Evolutionary conservation across 768 basidiomycete genomes (phyloP).

Genomic region (Gymnopilus dilepis): DNA sequence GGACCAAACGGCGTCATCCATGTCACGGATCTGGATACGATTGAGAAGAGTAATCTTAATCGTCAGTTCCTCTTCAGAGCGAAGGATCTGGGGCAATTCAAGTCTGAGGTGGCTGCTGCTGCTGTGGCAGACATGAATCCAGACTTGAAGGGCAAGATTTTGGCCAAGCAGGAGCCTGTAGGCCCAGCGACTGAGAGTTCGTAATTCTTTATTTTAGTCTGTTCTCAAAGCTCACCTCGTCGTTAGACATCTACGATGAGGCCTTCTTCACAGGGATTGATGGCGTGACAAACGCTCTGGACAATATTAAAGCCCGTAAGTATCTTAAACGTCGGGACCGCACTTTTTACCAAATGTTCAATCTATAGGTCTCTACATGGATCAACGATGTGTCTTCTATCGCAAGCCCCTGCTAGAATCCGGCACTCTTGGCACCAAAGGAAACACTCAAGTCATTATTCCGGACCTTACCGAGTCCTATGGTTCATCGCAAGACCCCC

Average conservation of each 20-base stretch:
- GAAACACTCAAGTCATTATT: conserved; percentile 94
- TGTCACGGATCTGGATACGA: conserved; percentile 97
- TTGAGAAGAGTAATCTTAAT: conserved; percentile 99
- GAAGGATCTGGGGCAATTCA: conserved; percentile 97
- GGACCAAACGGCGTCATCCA: conserved; percentile 82
- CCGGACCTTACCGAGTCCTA: conserved; percentile 97
- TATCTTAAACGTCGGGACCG: conserved; percentile 11
- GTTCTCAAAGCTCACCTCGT: conserved; percentile 53
- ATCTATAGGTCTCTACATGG: conserved; percentile 93
- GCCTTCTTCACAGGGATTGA: conserved; percentile 88
- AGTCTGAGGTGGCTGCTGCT: conserved; percentile 89
- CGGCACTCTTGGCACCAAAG: conserved; percentile 97
- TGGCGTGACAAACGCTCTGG: conserved; percentile 96
- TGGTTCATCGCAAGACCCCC: conserved; percentile 97
- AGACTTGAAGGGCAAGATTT: conserved; percentile 83
- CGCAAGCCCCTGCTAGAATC: conserved; percentile 96
- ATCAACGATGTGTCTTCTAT: conserved; percentile 96
- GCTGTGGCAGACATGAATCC: conserved; percentile 98
- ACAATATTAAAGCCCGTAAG: conserved; percentile 95
- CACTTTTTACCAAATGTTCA: background rate
- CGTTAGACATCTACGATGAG: conserved; percentile 83
- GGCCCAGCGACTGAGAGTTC: conserved; percentile 91
- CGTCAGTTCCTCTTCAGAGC: conserved; percentile 97
- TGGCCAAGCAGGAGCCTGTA: conserved; percentile 90
- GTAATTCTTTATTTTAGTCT: conserved; percentile 31